Evolutionary conservation across 805 yeast species (phyloP), one percentile per base, ranked within the genome.

Genomic region (Wickerhamiella azymoides): DNA sequence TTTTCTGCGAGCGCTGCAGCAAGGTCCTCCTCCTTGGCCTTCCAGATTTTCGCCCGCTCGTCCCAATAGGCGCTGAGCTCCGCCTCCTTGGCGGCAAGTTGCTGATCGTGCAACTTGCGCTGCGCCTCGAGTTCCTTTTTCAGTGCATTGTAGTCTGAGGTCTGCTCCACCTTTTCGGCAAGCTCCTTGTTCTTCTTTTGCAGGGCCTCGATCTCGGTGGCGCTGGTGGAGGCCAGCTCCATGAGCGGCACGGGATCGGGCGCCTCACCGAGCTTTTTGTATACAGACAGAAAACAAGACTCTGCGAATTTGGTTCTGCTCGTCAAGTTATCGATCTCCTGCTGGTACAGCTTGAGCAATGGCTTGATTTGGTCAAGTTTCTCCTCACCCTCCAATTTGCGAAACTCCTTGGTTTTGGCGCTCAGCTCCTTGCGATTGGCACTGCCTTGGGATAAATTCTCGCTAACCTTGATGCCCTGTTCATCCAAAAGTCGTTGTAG

Each of bases 161-260:
- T 73, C 47, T 70, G 69, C 14, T 80, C 64, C 35, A 84, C 58
- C 57, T 77, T 76, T 41, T 79, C 80, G 57, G 59, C 56, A 30
- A 67, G 56, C 16, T 52, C 49, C 4, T 57, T 55, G 46, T 70
- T 72, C 52, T 82, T 83, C 16, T 17, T 11, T 14, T 19, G 19
- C 13, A 47, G 30, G 10, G 66, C 63, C 48, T 70, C 70, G 41
- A 82, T 62, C 9, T 62, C 62, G 2, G 69, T 71, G 6, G 72
- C 64, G 16, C 41, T 30, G 13, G 43, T n/a, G 2, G 73, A 71
- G 3, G 71, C 61, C 33, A 77, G 71, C 54, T 81, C 82, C 48
- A 89, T 64, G 36, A 88, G 62, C 4, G 94, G 93, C 50, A 72
- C 75, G 1, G 97, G 97, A 64, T 89, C 96, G 0, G 96, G 96